A percentile compares a stretch with the other conserved stretches of the same genome.
Conservation (phyloP, 164 flowering plant genomes). For the Stephania japonica region DNA sequence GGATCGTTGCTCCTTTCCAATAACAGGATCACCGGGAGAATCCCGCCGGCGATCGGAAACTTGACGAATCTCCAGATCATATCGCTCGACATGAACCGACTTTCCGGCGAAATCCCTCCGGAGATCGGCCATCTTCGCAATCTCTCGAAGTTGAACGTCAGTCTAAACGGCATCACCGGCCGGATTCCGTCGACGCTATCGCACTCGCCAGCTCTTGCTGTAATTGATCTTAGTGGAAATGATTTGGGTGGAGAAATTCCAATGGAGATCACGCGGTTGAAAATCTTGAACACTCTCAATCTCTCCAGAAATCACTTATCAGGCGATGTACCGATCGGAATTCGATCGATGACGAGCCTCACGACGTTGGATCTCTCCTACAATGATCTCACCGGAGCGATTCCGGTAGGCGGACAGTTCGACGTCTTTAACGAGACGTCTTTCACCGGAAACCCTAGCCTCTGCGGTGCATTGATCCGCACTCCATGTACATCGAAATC, state of each 20-base stretch:
- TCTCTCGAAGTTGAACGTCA: conserved; percentile 40
- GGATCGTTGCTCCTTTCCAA: conserved; percentile 39
- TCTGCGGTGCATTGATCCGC: conserved; percentile 37
- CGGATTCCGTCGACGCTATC: conserved; percentile 45
- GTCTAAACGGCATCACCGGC: conserved; percentile 52
- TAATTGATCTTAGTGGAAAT: conserved; percentile 65
- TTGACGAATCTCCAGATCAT: conserved; percentile 34
- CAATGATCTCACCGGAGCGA: conserved; percentile 53
- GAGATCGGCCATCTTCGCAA: conserved; percentile 38
- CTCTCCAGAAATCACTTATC: conserved; percentile 50
- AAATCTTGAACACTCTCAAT: conserved; percentile 41
- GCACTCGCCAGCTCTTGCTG: conserved; percentile 28
- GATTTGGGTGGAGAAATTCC: conserved; percentile 53
- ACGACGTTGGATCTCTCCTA: conserved; percentile 61
- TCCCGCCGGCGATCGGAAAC: conserved; percentile 55
- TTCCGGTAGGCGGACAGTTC: conserved; percentile 66
- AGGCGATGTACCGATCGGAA: conserved; percentile 57
- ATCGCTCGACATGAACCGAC: conserved; percentile 41
- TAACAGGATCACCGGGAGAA: conserved; percentile 53
- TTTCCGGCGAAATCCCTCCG: conserved; percentile 55
- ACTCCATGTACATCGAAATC: conserved; percentile 21
- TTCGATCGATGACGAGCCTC: conserved; percentile 53
- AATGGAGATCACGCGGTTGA: conserved; percentile 26
- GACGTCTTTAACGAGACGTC: conserved; percentile 46
- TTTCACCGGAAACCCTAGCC: conserved; percentile 66